Evolutionary conservation across 352 stramenopile genomes (phyloP).

Genomic region (Globisporangium irregulare): DNA sequence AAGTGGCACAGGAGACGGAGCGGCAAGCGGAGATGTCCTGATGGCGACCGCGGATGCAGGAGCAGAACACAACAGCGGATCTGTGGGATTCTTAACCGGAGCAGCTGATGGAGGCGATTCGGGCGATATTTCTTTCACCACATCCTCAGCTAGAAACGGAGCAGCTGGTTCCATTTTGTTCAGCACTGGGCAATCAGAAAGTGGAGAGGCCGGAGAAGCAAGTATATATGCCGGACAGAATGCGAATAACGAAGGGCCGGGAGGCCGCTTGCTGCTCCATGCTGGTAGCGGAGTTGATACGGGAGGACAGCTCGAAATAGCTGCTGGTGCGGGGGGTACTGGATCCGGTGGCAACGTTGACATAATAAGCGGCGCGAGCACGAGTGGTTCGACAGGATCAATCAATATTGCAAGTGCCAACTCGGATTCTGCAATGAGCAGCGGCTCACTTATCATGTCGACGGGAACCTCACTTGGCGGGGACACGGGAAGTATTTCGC

Average conservation of each 20-base stretch:
- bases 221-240: conserved; percentile 23
- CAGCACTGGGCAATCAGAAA: conserved; percentile 23
- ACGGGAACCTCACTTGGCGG: conserved; percentile 28
- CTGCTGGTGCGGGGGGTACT: conserved; percentile 18
- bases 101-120: conserved; percentile 28
- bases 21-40: conserved; percentile 29
- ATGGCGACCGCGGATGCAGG: conserved; percentile 28
- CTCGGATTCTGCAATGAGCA: conserved; percentile 24
- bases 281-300: conserved; percentile 15
- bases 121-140: conserved; percentile 30
- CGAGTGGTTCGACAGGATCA: conserved; percentile 22
- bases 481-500: conserved; percentile 28
- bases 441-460: conserved; percentile 27
- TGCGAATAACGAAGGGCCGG: conserved; percentile 11
- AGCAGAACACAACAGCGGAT: conserved; percentile 22
- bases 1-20: conserved; percentile 25
- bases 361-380: conserved; percentile 25
- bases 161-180: conserved; percentile 19
- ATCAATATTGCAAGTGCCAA: conserved; percentile 24
- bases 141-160: conserved; percentile 20
- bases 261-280: conserved; percentile 21
- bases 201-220: conserved; percentile 14
- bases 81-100: conserved; percentile 30
- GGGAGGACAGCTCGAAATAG: conserved; percentile 21
- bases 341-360: conserved; percentile 20